phyloP scores from a whole-genome alignment of 2,329 filamentous ascomycete genomes.

The Microdochium bolleyi region DNA sequence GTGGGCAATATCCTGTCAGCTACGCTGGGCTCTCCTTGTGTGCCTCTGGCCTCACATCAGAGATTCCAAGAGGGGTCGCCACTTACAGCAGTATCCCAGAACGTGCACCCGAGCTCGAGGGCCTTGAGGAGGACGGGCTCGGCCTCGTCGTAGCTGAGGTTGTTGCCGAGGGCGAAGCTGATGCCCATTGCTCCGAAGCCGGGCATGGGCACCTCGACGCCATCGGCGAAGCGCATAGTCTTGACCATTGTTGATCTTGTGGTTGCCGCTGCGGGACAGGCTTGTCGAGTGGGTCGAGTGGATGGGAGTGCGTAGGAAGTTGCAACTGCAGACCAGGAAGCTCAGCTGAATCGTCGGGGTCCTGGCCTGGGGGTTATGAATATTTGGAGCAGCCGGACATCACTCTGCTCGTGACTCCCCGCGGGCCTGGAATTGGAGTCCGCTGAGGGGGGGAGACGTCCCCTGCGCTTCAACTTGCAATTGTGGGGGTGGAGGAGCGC shows the following conservation, averaged over 20 bases:
- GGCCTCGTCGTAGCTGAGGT: conserved; percentile 26
- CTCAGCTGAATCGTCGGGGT: too few relatives aligned
- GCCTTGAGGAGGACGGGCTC: conserved; percentile 41
- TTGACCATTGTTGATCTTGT: background rate
- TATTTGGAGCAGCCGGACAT: too few relatives aligned
- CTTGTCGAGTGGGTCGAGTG: too few relatives aligned
- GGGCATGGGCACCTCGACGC: background rate
- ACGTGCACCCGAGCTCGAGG: conserved; percentile 34
- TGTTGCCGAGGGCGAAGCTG: background rate
- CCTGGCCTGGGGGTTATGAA: too few relatives aligned
- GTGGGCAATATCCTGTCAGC: background rate
- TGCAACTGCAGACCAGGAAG: too few relatives aligned
- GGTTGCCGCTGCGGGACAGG: too few relatives aligned
- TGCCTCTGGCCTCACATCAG: background rate
- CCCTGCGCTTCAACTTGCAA: too few relatives aligned
- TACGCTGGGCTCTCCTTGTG: background rate
- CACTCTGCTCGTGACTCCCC: too few relatives aligned
- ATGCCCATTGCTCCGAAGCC: background rate
- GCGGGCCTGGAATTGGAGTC: too few relatives aligned
- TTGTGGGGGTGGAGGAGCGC: too few relatives aligned
- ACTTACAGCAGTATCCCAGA: conserved; percentile 34
- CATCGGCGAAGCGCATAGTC: background rate
- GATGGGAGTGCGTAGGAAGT: too few relatives aligned
- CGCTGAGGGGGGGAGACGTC: too few relatives aligned
- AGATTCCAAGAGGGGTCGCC: background rate